Percentiles rank a stretch among this genome's conserved stretches.
phyloP scores from a whole-genome alignment of 768 basidiomycete species.

The Lentinula edodes region DNA sequence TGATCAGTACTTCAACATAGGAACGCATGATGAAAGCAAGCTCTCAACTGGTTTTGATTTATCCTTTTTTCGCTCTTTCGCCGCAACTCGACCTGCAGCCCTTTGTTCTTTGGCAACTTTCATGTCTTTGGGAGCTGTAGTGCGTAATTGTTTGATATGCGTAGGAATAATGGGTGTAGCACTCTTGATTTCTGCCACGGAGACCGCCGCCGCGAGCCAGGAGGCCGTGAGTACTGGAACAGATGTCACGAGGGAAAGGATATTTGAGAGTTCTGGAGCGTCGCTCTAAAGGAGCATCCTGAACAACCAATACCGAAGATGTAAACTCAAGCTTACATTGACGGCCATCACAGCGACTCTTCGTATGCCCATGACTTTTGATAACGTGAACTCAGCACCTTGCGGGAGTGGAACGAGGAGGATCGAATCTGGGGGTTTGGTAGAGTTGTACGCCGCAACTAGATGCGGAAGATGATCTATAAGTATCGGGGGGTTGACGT shows the following conservation, averaged over 20 bases:
- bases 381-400: slow-evolving; percentile 58
- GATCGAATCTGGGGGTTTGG: slow-evolving; percentile 26
- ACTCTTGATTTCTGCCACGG: slow-evolving; percentile 12
- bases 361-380: slow-evolving; percentile 58
- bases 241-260: slow-evolving; percentile 37
- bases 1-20: neutral
- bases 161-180: slow-evolving; percentile 51
- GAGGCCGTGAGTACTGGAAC: slow-evolving; percentile 56
- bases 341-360: slow-evolving; percentile 63
- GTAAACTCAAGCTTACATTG: slow-evolving; percentile 41
- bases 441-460: slow-evolving; percentile 70
- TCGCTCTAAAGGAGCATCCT: slow-evolving; percentile 26
- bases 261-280: slow-evolving; percentile 29
- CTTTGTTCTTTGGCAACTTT: slow-evolving; percentile 60
- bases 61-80: slow-evolving; percentile 30
- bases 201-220: slow-evolving; percentile 46
- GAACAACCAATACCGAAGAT: slow-evolving; percentile 3
- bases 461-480: slow-evolving; percentile 74
- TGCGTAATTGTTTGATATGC: slow-evolving; percentile 76
- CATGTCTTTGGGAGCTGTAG: slow-evolving; percentile 77
- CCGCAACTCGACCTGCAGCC: slow-evolving; percentile 39
- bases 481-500: slow-evolving; percentile 67
- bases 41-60: slow-evolving; percentile 6
- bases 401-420: slow-evolving; percentile 62
- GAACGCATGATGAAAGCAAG: neutral